Conservation (phyloP, 345 rosid genomes). For the Carallia pectinifolia region DNA sequence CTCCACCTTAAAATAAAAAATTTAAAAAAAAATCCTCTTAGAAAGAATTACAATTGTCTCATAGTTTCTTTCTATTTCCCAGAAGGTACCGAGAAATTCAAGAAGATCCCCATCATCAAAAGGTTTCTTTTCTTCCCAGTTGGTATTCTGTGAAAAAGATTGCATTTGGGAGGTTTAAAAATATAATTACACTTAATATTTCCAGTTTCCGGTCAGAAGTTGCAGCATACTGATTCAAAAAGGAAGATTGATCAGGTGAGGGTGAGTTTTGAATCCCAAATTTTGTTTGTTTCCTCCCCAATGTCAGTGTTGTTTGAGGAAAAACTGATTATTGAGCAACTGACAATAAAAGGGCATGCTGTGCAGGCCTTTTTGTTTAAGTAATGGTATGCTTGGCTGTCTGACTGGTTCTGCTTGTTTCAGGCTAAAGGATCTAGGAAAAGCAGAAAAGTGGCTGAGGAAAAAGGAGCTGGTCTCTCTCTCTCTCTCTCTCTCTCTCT, state of each 20-base stretch:
- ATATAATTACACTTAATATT: slow-evolving; percentile 18
- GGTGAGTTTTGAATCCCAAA: slow-evolving; percentile 17
- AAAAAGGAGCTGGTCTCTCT: slow-evolving; percentile 20
- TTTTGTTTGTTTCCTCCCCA: neutral
- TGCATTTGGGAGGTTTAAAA: slow-evolving; percentile 11
- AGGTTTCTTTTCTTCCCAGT: slow-evolving; percentile 33
- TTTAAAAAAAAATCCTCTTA: too few species aligned
- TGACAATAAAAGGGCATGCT: neutral
- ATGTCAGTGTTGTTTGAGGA: too few species aligned
- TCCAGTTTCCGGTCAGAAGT: slow-evolving; percentile 41
- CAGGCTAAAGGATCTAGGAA: slow-evolving; percentile 42
- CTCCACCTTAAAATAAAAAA: too few species aligned
- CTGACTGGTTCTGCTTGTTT: slow-evolving; percentile 16
- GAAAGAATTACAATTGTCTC: slow-evolving; percentile 4
- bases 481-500: too few species aligned
- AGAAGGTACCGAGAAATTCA: slow-evolving; percentile 29
- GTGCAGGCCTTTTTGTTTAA: neutral
- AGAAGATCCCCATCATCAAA: slow-evolving; percentile 35
- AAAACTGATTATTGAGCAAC: neutral
- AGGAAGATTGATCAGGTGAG: slow-evolving; percentile 38
- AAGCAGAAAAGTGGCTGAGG: slow-evolving; percentile 34
- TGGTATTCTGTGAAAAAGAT: slow-evolving; percentile 15
- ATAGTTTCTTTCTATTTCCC: slow-evolving; percentile 23
- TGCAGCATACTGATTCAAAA: slow-evolving; percentile 23
- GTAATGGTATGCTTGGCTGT: neutral